Base-by-base conservation (phyloP, 1,139 yeast genomes). In the Nakaseomyces nivariensis region DNA sequence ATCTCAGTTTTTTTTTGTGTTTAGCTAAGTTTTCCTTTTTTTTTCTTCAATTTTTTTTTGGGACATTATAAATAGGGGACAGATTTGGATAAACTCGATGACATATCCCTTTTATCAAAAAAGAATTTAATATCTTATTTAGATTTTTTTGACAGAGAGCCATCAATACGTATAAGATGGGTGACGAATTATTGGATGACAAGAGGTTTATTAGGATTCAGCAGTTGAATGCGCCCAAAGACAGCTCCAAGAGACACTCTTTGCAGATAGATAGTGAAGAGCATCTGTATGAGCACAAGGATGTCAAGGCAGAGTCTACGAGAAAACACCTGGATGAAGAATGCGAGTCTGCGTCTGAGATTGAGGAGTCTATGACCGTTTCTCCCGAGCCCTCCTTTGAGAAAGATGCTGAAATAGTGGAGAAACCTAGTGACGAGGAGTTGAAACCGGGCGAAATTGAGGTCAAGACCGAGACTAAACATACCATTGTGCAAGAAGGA, bases 251-350 rank as follows among this genome's bases (percentile, higher is more conserved):
- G 17, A 49, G 52, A 29, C 55, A 54, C 25, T 56, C 60, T 8
- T 47, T 57, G 42, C 49, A 51, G 43, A 45, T 51, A 37, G 58
- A 55, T 37, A 53, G 60, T 29, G 60, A 58, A 46, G 68, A 66
- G 51, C 62, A 57, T 9, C 37, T 47, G n/a, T 46, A 46, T 38
- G 48, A 46, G 25, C 43, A 46, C 33, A 25, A 43, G 46, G 46
- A 41, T 9, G 34, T 41, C 24, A 7, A 6, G 25, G 44, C 27
- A 13, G 44, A 41, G n/a, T 24, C 42, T 4, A 2, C 27, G 36
- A 27, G 34, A 8, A 27, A 9, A 9, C 44, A 13, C 27, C 25
- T 27, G 24, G 44, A 24, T 13, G 46, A 43, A 11, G 29, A 7
- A 17, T 8, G 11, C 26, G 8, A n/a, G 22, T 22, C 41, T 13